These are phyloP conservation scores for Colletotrichum sp. DNA, from an alignment of 2,329 filamentous ascomycete species.

Conservation along the genomic window DNA sequence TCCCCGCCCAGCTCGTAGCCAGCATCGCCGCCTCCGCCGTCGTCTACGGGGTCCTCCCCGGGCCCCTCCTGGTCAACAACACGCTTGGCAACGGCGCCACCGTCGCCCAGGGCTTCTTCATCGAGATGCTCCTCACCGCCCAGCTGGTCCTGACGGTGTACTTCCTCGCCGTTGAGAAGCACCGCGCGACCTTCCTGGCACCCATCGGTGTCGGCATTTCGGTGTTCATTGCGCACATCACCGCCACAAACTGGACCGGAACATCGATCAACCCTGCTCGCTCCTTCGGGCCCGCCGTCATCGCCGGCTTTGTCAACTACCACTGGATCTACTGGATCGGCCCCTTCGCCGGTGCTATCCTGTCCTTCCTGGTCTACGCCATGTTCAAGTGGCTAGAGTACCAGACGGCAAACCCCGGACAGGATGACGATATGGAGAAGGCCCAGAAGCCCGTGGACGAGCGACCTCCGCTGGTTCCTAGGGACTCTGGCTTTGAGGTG, in stretches of 20 bases:
- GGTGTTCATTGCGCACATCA: slow-evolving; percentile 64
- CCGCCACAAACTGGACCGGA: slow-evolving; percentile 50
- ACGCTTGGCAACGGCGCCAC: slow-evolving; percentile 55
- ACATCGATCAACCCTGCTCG: slow-evolving; percentile 56
- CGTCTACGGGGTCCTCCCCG: slow-evolving; percentile 61
- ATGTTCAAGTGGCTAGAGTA: not conserved
- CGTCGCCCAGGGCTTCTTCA: slow-evolving; percentile 64
- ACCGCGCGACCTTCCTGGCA: slow-evolving; percentile 73
- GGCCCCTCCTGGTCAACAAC: slow-evolving; percentile 58
- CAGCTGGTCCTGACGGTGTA: slow-evolving; percentile 70
- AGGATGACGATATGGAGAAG: not conserved
- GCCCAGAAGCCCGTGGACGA: not conserved
- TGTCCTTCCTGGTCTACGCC: not conserved
- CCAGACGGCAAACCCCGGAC: not conserved
- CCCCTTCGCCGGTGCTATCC: slow-evolving; percentile 1
- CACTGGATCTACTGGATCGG: slow-evolving; percentile 55
- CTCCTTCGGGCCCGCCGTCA: slow-evolving; percentile 53
- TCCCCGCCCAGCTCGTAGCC: slow-evolving; percentile 62
- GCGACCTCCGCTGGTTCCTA: not conserved
- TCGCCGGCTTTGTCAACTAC: slow-evolving; percentile 45
- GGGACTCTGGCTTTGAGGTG: not conserved
- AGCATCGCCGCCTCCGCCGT: slow-evolving; percentile 65
- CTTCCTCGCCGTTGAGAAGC: slow-evolving; percentile 77
- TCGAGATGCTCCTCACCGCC: slow-evolving; percentile 71
- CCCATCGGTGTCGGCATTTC: slow-evolving; percentile 75